phyloP scores from a whole-genome alignment of 1,284 basidiomycete species.

The Cystobasidium slooffiae region DNA sequence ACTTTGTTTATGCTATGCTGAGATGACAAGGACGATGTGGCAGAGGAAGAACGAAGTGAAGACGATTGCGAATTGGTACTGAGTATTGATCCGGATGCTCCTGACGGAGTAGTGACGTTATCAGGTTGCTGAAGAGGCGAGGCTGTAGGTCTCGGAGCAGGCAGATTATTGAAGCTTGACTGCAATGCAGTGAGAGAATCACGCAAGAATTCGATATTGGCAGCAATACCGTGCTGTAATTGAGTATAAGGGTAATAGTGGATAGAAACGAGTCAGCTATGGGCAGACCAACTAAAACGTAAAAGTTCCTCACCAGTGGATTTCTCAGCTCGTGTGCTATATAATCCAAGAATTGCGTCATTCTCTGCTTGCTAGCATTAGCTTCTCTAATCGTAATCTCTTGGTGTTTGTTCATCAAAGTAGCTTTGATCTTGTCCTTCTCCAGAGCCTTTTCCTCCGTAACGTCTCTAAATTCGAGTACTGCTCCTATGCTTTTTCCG shows the following conservation, averaged over 20 bases:
- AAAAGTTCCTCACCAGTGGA: slow-evolving; percentile 24
- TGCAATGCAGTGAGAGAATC: slow-evolving; percentile 26
- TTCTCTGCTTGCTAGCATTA: slow-evolving; percentile 37
- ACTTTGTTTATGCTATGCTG: slow-evolving; percentile 4
- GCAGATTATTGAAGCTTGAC: neutral
- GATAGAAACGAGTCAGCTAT: neutral
- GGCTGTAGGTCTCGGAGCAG: neutral
- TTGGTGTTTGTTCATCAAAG: slow-evolving; percentile 38
- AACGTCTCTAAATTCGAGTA: slow-evolving; percentile 39
- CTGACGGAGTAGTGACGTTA: slow-evolving; percentile 10
- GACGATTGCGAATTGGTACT: slow-evolving; percentile 29
- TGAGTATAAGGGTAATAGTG: neutral
- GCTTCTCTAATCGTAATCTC: slow-evolving; percentile 41
- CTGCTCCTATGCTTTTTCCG: slow-evolving; percentile 24
- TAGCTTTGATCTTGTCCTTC: slow-evolving; percentile 30
- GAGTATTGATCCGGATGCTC: slow-evolving; percentile 12
- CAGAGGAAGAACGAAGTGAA: slow-evolving; percentile 8
- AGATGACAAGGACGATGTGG: slow-evolving; percentile 9
- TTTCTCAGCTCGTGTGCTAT: slow-evolving; percentile 39
- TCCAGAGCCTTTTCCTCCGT: slow-evolving; percentile 34
- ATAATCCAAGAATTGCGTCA: slow-evolving; percentile 42
- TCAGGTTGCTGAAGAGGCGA: slow-evolving; percentile 9
- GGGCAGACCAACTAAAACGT: too few relatives aligned
- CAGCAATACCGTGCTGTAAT: slow-evolving; percentile 40
- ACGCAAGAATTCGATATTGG: slow-evolving; percentile 39